A percentile compares a stretch with the other conserved stretches of the same genome.
phyloP scores from a whole-genome alignment of 75 land plant species.

The Selaginella moellendorffii region DNA sequence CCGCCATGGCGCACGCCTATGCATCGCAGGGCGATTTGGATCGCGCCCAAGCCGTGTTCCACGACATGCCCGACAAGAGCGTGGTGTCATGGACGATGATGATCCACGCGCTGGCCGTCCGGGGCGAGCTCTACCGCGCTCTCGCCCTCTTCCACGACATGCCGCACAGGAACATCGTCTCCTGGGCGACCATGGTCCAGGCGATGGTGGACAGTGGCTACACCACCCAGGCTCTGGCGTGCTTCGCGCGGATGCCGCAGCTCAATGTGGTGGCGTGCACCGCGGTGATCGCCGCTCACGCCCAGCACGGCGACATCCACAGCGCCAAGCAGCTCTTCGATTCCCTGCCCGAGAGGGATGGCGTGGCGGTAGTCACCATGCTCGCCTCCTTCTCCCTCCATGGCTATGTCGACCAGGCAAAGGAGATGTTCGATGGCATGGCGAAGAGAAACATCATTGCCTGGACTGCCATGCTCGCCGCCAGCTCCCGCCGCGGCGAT shows the following conservation, averaged over 20 bases:
- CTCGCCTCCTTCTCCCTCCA: too few species aligned
- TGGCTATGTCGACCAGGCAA: too few species aligned
- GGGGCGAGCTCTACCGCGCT: neutral
- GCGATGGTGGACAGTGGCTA: too few species aligned
- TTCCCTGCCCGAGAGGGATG: neutral
- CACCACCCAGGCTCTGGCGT: too few species aligned
- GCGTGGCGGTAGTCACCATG: too few species aligned
- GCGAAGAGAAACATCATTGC: too few species aligned
- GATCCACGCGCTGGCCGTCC: constrained; percentile 15
- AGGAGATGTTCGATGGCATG: too few species aligned
- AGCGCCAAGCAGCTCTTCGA: neutral
- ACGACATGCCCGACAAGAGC: neutral
- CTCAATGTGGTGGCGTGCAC: too few species aligned
- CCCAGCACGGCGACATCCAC: neutral
- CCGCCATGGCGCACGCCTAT: constrained; percentile 22
- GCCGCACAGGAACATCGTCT: neutral
- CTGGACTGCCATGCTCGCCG: too few species aligned
- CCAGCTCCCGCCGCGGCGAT: too few species aligned
- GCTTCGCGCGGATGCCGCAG: too few species aligned
- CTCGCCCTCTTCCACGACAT: neutral
- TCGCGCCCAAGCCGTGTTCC: neutral
- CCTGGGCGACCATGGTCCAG: neutral
- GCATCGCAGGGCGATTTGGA: constrained; percentile 1
- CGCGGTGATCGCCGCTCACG: neutral
- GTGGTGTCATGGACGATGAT: constrained; percentile 2